Evolutionary conservation across 164 flowering plant species (phyloP).

Genomic region (Annona squamosa): DNA sequence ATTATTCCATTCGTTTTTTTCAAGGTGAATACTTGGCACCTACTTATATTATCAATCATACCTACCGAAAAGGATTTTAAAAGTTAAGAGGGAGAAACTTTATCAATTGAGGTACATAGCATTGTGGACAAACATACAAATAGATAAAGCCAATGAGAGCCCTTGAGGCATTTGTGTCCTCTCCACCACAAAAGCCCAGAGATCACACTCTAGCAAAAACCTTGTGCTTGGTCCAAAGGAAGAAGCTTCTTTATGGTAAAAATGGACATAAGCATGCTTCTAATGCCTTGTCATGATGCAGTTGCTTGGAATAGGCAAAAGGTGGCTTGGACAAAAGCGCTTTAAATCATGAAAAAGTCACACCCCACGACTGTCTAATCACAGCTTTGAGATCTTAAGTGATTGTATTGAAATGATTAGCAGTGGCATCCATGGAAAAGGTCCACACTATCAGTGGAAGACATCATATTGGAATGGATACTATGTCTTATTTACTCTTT

Average conservation of each 20-base stretch:
- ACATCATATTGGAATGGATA: slow-evolving; percentile 8
- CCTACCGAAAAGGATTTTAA: too few relatives aligned
- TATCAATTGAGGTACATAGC: too few relatives aligned
- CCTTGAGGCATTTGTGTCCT: neutral
- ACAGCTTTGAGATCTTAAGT: slow-evolving; percentile 2
- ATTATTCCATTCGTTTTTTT: too few relatives aligned
- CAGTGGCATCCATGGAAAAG: neutral
- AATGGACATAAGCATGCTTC: neutral
- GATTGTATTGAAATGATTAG: slow-evolving; percentile 7
- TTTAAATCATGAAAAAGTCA: slow-evolving; percentile 4
- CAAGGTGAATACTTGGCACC: too few relatives aligned
- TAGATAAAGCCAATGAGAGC: neutral
- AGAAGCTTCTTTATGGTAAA: neutral
- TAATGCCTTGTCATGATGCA: neutral
- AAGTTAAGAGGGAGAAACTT: too few relatives aligned
- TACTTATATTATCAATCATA: too few relatives aligned
- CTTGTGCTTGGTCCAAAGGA: neutral
- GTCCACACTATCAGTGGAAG: slow-evolving; percentile 1
- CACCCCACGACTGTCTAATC: slow-evolving; percentile 17
- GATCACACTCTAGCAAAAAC: neutral
- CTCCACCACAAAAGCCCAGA: neutral
- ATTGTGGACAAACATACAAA: too few relatives aligned
- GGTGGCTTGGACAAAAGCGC: neutral
- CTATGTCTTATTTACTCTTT: slow-evolving; percentile 2
- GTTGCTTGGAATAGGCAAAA: neutral